phyloP scores from a whole-genome alignment of 495 filamentous ascomycete genomes.

The Annulohypoxylon maeteangense region DNA sequence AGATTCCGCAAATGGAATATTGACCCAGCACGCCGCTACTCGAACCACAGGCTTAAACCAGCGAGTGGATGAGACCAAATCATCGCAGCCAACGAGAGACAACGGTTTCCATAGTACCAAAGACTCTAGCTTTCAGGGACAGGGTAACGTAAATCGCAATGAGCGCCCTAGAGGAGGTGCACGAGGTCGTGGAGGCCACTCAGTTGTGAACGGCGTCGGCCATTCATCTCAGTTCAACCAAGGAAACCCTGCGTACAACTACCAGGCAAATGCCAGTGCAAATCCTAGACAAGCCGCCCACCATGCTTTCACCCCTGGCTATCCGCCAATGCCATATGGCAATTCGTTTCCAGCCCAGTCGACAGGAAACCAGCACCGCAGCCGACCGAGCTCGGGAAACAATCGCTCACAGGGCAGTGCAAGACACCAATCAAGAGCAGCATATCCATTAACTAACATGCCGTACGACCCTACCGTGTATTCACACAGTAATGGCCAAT shows the following conservation, averaged over 20 bases:
- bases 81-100: conserved; percentile 36
- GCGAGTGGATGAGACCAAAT: conserved; percentile 36
- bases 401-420: conserved; percentile 34
- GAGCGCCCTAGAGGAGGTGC: conserved; percentile 40
- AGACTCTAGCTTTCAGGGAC: conserved; percentile 36
- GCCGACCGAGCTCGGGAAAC: conserved; percentile 36
- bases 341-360: conserved; percentile 33
- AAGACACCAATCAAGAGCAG: conserved; percentile 40
- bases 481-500: conserved; percentile 73
- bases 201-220: conserved; percentile 27
- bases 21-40: conserved; percentile 6
- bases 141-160: conserved; percentile 28
- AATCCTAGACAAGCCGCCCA: conserved; percentile 63
- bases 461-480: conserved; percentile 62
- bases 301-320: conserved; percentile 47
- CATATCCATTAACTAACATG: conserved; percentile 51
- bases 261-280: conserved; percentile 35
- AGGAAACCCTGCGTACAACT: conserved; percentile 28
- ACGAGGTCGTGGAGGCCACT: conserved; percentile 44
- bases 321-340: conserved; percentile 45
- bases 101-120: conserved; percentile 26
- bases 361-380: conserved; percentile 29
- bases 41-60: conserved; percentile 25
- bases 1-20: conserved; percentile 31
- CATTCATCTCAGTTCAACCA: conserved; percentile 42